phyloP scores from a whole-genome alignment of 345 rosid genomes.

The Syzygium aqueum region DNA sequence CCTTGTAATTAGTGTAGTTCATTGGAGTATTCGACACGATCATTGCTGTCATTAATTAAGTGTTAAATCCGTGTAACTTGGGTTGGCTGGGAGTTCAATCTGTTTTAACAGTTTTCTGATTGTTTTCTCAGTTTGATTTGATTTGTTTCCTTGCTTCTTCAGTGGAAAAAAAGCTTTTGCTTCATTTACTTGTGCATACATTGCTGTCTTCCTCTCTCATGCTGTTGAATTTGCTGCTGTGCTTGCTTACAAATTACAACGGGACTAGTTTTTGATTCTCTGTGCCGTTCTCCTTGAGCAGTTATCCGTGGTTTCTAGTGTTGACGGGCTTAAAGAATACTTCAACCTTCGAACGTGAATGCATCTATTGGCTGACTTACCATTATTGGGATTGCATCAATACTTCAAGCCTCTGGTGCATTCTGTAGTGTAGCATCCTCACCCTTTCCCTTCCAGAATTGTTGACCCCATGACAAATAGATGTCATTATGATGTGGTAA shows the following conservation, averaged over 20 bases:
- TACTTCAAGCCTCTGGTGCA: neutral
- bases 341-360: neutral
- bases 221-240: neutral
- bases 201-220: neutral
- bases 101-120: neutral
- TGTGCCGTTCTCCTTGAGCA: neutral
- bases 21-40: neutral
- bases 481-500: neutral
- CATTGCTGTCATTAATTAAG: neutral
- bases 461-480: neutral
- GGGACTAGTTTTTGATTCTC: neutral
- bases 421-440: neutral
- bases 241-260: neutral
- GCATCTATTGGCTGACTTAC: neutral
- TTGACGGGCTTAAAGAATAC: neutral
- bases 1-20: neutral
- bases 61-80: neutral
- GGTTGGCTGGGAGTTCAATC: neutral
- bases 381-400: neutral
- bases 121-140: neutral
- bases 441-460: neutral
- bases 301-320: neutral
- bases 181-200: neutral
- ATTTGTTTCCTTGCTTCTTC: neutral
- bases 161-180: neutral